Evolutionary conservation across 169 alveolate species (phyloP).

Genomic region (Babesia ovata): DNA sequence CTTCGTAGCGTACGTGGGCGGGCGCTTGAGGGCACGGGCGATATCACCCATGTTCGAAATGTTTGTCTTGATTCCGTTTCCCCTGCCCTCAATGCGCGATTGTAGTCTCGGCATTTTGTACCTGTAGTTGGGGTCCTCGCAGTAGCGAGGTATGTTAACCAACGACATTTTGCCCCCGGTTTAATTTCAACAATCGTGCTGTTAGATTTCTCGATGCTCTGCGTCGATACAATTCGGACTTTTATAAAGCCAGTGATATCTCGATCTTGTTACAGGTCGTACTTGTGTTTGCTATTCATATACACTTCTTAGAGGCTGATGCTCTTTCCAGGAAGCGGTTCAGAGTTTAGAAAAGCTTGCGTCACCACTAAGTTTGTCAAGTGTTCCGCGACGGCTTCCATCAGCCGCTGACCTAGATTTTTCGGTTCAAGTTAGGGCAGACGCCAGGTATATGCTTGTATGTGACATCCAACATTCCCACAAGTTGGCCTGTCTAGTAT

Average conservation of each 20-base stretch:
- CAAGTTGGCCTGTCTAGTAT: background rate
- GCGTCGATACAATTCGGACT: no score
- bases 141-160: slow-evolving; percentile 91
- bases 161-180: slow-evolving; percentile 66
- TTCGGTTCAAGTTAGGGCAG: slow-evolving; percentile 4
- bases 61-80: slow-evolving; percentile 97
- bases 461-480: slow-evolving; percentile 30
- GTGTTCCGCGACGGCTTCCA: background rate
- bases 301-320: background rate
- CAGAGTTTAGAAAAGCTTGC: background rate
- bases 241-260: no score
- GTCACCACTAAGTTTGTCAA: background rate
- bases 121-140: slow-evolving; percentile 94
- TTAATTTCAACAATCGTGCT: no score
- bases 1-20: slow-evolving; percentile 91
- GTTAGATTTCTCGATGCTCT: no score
- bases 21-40: slow-evolving; percentile 90
- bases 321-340: background rate
- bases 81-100: slow-evolving; percentile 92
- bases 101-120: slow-evolving; percentile 95
- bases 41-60: slow-evolving; percentile 96
- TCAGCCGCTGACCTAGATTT: background rate
- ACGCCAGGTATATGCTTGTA: slow-evolving; percentile 2
- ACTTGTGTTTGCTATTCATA: background rate
- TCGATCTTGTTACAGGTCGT: no score